These are phyloP conservation scores for Xylaria longipes DNA, from an alignment of 495 filamentous ascomycete genomes.

Conservation along the genomic window DNA sequence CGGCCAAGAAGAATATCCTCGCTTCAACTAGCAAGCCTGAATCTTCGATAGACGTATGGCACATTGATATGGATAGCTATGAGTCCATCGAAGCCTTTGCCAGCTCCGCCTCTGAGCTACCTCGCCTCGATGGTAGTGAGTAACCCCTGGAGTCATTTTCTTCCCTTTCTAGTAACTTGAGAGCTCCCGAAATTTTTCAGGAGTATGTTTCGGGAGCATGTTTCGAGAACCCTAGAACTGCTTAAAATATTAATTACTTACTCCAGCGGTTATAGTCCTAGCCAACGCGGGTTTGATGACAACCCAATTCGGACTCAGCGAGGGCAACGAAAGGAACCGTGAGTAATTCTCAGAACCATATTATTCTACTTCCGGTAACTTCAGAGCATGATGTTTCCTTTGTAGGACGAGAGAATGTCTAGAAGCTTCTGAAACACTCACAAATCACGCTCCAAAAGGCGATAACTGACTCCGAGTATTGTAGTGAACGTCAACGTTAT, in stretches of 20 bases:
- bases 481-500: constrained; percentile 53
- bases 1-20: constrained; percentile 45
- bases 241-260: too few relatives aligned
- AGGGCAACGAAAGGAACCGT: constrained; percentile 46
- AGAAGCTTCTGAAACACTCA: background rate
- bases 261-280: too few relatives aligned
- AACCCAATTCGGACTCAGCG: constrained; percentile 28
- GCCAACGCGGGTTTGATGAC: constrained; percentile 53
- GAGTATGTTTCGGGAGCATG: too few relatives aligned
- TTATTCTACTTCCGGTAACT: background rate
- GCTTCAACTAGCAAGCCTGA: constrained; percentile 15
- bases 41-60: constrained; percentile 54
- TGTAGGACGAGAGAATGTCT: background rate
- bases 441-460: background rate
- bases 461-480: background rate
- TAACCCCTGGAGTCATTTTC: too few relatives aligned
- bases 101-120: constrained; percentile 36
- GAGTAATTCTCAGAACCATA: background rate
- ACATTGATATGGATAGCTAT: constrained; percentile 54
- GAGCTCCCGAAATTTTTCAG: too few relatives aligned
- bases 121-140: constrained; percentile 53
- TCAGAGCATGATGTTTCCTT: background rate
- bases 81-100: constrained; percentile 49
- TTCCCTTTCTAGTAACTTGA: too few relatives aligned
- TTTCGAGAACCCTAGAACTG: too few relatives aligned